phyloP scores from a whole-genome alignment of 164 flowering plant species.

The Nelumbo lutea region DNA sequence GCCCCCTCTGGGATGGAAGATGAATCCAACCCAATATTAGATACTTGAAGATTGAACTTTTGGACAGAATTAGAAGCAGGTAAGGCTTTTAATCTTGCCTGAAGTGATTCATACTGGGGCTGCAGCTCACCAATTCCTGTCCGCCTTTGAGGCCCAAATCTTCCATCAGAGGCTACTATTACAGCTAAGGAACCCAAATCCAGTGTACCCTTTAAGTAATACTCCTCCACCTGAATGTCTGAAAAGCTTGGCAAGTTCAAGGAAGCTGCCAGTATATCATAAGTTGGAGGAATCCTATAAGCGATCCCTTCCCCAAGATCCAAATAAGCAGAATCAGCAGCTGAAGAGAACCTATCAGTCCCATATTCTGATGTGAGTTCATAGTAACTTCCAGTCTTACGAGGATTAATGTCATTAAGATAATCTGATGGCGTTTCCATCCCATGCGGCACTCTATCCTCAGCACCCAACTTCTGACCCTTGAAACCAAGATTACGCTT shows the following conservation, averaged over 20 bases:
- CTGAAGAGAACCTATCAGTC: constrained; percentile 35
- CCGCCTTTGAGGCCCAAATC: constrained; percentile 41
- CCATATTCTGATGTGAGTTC: constrained; percentile 40
- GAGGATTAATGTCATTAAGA: constrained; percentile 32
- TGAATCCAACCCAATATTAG: constrained; percentile 51
- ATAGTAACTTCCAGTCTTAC: constrained; percentile 33
- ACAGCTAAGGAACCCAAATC: constrained; percentile 77
- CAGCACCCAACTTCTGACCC: constrained; percentile 43
- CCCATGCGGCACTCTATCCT: constrained; percentile 42
- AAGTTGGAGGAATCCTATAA: constrained; percentile 79
- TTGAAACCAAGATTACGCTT: constrained; percentile 37
- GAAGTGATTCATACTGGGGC: constrained; percentile 84
- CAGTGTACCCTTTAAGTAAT: constrained; percentile 71
- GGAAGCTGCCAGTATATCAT: constrained; percentile 67
- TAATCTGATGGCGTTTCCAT: constrained; percentile 44
- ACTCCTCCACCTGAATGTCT: constrained; percentile 73
- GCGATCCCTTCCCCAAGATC: constrained; percentile 86
- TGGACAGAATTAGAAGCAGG: constrained; percentile 49
- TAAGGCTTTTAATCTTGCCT: constrained; percentile 66
- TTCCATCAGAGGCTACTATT: constrained; percentile 67
- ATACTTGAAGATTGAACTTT: constrained; percentile 68
- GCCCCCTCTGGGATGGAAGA: constrained; percentile 92
- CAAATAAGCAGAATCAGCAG: constrained; percentile 55
- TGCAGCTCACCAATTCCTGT: constrained; percentile 72
- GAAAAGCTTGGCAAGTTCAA: constrained; percentile 73